Percentiles rank a stretch among this genome's conserved stretches.
phyloP scores from a whole-genome alignment of 345 rosid species.

The Eucalyptus erythrocorys region DNA sequence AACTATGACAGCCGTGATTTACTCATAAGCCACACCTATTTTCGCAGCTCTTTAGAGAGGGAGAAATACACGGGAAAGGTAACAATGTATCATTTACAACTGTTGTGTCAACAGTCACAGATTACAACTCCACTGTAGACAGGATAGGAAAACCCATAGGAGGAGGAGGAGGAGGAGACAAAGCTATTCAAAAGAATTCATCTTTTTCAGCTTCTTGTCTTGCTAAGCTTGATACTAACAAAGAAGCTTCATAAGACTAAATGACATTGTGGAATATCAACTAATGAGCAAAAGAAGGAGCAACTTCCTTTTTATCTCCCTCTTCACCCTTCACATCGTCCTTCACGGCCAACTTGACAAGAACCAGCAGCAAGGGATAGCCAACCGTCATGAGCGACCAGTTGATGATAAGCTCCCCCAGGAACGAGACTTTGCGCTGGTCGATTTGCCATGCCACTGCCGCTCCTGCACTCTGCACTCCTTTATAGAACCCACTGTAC shows the following conservation, averaged over 20 bases:
- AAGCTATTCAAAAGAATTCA: neutral
- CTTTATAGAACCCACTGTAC: conserved; percentile 84
- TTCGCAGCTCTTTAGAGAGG: neutral
- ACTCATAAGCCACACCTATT: neutral
- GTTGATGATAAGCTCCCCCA: conserved; percentile 48
- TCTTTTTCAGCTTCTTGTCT: neutral
- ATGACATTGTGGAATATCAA: neutral
- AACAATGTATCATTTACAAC: neutral
- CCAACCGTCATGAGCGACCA: conserved; percentile 79
- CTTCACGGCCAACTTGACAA: conserved; percentile 61
- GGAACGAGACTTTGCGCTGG: conserved; percentile 42
- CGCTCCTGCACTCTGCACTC: conserved; percentile 94
- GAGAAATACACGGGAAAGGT: neutral
- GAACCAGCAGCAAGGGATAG: conserved; percentile 57
- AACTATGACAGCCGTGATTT: neutral
- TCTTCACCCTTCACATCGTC: conserved; percentile 17
- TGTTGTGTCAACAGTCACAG: neutral
- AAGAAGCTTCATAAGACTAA: neutral
- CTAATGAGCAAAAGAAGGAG: neutral
- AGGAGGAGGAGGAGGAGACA: neutral
- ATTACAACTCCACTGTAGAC: neutral
- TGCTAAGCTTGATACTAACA: neutral
- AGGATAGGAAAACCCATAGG: neutral
- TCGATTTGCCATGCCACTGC: conserved; percentile 98
- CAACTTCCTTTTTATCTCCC: neutral